Conservation (phyloP, 768 basidiomycete genomes). For the Collybia mongolica region DNA sequence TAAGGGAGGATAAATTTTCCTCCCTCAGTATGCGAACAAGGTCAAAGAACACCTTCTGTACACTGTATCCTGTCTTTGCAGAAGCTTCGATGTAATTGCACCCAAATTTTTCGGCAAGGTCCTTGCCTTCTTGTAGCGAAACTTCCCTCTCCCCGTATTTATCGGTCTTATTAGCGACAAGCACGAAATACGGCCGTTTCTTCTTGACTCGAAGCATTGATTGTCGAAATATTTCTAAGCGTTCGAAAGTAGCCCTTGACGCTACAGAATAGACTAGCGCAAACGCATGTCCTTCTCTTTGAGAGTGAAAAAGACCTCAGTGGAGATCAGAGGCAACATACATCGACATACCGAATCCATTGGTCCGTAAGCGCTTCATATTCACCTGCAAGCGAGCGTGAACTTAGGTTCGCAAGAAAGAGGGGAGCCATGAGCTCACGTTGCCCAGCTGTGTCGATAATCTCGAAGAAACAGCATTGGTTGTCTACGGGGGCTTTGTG, state of each 20-base stretch:
- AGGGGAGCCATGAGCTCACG: not conserved
- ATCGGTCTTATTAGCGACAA: slow-evolving; percentile 6
- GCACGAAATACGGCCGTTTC: not conserved
- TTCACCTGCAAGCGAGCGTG: not conserved
- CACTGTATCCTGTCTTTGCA: slow-evolving; percentile 2
- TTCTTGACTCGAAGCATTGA: not conserved
- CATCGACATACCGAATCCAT: slow-evolving; percentile 1
- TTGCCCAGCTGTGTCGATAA: slow-evolving; percentile 5
- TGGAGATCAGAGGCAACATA: not conserved
- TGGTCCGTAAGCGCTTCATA: not conserved
- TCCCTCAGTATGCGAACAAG: slow-evolving; percentile 1
- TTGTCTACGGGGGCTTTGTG: not conserved
- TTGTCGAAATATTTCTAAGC: not conserved
- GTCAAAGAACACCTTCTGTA: slow-evolving; percentile 5
- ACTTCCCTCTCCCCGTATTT: not conserved
- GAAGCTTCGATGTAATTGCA: slow-evolving; percentile 8
- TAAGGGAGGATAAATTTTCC: not conserved
- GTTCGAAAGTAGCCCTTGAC: slow-evolving; percentile 4
- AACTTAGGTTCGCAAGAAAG: not conserved
- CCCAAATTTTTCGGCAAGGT: slow-evolving; percentile 1
- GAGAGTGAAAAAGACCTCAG: not conserved
- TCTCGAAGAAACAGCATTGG: not conserved
- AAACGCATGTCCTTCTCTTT: slow-evolving; percentile 1
- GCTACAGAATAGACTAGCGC: slow-evolving; percentile 3
- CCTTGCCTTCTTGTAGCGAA: not conserved